These are phyloP conservation scores for Durio zibethinus DNA, from an alignment of 345 rosid genomes.

Conservation along the genomic window DNA sequence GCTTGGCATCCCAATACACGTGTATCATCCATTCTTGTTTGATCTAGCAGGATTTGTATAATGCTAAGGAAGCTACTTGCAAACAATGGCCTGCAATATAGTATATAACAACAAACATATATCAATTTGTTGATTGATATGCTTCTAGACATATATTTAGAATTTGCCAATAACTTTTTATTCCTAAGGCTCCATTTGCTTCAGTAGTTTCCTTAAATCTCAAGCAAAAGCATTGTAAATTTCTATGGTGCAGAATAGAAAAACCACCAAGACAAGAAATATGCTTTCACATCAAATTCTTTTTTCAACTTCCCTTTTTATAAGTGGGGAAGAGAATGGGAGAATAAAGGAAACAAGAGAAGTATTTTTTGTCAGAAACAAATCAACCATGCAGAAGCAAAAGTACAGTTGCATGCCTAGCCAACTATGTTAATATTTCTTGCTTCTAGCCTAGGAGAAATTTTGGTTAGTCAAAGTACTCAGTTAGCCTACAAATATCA, in stretches of 20 bases:
- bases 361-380: background rate
- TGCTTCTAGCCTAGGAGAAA: background rate
- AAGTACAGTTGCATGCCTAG: background rate
- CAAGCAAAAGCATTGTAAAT: background rate
- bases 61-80: slow-evolving; percentile 70
- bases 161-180: background rate
- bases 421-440: background rate
- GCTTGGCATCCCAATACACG: slow-evolving; percentile 60
- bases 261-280: background rate
- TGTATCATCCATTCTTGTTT: slow-evolving; percentile 52
- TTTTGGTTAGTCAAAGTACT: background rate
- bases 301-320: background rate
- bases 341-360: background rate
- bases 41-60: slow-evolving; percentile 63
- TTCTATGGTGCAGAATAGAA: background rate
- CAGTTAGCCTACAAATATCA: background rate
- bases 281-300: background rate
- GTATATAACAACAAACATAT: slow-evolving; percentile 4
- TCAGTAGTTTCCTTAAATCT: background rate
- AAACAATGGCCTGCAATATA: slow-evolving; percentile 62
- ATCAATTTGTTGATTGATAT: background rate
- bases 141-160: background rate
- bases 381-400: background rate
- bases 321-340: background rate
- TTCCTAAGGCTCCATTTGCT: background rate